Base-by-base conservation (phyloP, 495 filamentous ascomycete genomes). In the Penicillium maclennaniae region DNA sequence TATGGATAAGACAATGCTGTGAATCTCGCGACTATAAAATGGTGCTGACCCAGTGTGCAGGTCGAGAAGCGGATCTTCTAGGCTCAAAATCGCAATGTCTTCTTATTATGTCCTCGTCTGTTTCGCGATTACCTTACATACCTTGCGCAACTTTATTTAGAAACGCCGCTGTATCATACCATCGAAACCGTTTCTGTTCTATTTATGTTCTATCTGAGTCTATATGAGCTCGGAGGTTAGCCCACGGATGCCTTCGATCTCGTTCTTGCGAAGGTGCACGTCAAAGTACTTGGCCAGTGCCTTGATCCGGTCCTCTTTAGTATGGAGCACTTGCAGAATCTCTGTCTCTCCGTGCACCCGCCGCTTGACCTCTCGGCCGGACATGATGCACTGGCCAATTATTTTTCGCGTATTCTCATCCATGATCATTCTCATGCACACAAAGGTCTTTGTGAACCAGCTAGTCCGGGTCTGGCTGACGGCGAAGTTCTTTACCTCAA, bases 401-500 rank as follows among this genome's bases (percentile, higher is more conserved):
- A 87, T 69, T 55, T 73, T 70, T 7, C 51, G 54, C 7, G 49
- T 59, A n/a, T 28, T 47, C 47, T 59, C 60, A 16, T 70, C 59
- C 43, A 78, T 51, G 34, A 87, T 59, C 61, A 86, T 81, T 57
- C 71, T 77, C 23, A 76, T 70, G 38, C 73, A 78, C 21, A 88
- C 63, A 25, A 85, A 63, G 16, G 56, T 67, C 47, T 72, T 65
- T 23, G 76, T 79, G 68, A 87, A 85, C 60, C 78, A 82, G 50
- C 71, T 79, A 21, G 65, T 67, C 8, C 61, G 69, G 25, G 59
- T 67, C 42, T 72, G 59, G 40, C 69, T 73, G n/a, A 63, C 63
- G 6, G 51, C 67, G 51, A 79, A 79, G 61, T 84, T 89, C 80
- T 90, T 86, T 28, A 85, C 66, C 17, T 70, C 74, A 57, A 72